Evolutionary conservation across 164 flowering plant genomes (phyloP), one percentile per base, ranked within the genome.

Genomic region (Vitis cinerea): DNA sequence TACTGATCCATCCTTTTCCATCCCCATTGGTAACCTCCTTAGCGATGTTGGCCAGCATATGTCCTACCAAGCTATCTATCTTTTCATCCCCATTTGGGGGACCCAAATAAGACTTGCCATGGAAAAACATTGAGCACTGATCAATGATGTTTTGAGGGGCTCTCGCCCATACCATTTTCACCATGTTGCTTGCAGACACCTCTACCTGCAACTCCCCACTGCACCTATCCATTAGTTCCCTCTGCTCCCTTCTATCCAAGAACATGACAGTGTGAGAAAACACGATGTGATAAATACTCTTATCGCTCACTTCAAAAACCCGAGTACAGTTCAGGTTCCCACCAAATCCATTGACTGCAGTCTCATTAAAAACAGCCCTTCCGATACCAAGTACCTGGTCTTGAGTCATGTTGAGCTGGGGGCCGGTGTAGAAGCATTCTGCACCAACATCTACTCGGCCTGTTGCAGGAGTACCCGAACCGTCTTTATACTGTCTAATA

Each of bases 51-150:
- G 50, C 69, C 63, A 71, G 58, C 61, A 55, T 12, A 12, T 49
- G 23, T 13, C 74, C 64, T n/a, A 64, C 69, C 68, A 65, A 47
- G 27, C 63, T 55, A 50, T 71, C 74, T 13, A 64, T 27, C 63
- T 55, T 71, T 67, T 56, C 67, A 50, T 71, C 67, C 3, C 74
- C 74, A 58, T 71, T 71, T 17, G 74, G 74, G 4, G 74, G 55
- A 2, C 58, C 74, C 13, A 49, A 5, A 17, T 50, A 71, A 31
- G 9, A 31, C 48, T 16, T 52, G 2, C 69, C 69, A 8, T 5
- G 37, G 6, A 71, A 55, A 48, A 29, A 47, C 0, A 14, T 44
- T 0, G 69, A 64, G 48, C 69, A 71, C 10, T 71, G 74, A 27
- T 64, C 74, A 44, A 0, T 15, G 8, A 12, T 19, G 3, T 31